phyloP scores from a whole-genome alignment of 2,329 filamentous ascomycete genomes.

The Nothophoma quercina region DNA sequence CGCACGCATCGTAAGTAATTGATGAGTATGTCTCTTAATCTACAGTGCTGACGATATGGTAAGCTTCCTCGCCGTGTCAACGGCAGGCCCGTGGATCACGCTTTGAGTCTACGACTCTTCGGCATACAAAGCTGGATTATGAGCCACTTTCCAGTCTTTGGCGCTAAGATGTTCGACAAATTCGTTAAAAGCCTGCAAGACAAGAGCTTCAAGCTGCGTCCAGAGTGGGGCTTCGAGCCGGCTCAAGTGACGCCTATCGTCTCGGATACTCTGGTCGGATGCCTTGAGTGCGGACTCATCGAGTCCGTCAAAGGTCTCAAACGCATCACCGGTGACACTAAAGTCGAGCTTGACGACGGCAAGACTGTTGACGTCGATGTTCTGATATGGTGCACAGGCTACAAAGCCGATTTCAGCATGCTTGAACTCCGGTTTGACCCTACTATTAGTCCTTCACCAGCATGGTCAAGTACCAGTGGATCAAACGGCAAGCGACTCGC shows the following conservation, averaged over 20 bases:
- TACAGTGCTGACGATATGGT: neutral
- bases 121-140: conserved; percentile 20
- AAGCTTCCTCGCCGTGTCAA: conserved; percentile 26
- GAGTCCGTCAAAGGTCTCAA: conserved; percentile 27
- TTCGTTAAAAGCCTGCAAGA: conserved; percentile 29
- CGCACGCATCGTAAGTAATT: conserved; percentile 22
- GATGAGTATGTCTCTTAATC: too few species aligned
- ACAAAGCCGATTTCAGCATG: conserved; percentile 38
- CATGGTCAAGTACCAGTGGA: conserved; percentile 27
- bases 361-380: conserved; percentile 41
- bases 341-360: conserved; percentile 43
- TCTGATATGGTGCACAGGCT: conserved; percentile 50
- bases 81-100: conserved; percentile 26
- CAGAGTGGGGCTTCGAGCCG: conserved; percentile 34
- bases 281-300: conserved; percentile 26
- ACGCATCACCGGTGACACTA: conserved; percentile 10
- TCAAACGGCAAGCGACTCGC: conserved; percentile 43
- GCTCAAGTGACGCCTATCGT: conserved; percentile 30
- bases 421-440: conserved; percentile 32
- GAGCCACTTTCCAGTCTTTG: conserved; percentile 23
- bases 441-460: conserved; percentile 21
- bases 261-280: conserved; percentile 25
- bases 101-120: conserved; percentile 24
- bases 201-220: conserved; percentile 31
- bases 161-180: conserved; percentile 26